Percentiles rank a stretch among this genome's conserved stretches.
Evolutionary conservation across 2,329 filamentous ascomycete species (phyloP).

Genomic region (Colletotrichum plurivorum): DNA sequence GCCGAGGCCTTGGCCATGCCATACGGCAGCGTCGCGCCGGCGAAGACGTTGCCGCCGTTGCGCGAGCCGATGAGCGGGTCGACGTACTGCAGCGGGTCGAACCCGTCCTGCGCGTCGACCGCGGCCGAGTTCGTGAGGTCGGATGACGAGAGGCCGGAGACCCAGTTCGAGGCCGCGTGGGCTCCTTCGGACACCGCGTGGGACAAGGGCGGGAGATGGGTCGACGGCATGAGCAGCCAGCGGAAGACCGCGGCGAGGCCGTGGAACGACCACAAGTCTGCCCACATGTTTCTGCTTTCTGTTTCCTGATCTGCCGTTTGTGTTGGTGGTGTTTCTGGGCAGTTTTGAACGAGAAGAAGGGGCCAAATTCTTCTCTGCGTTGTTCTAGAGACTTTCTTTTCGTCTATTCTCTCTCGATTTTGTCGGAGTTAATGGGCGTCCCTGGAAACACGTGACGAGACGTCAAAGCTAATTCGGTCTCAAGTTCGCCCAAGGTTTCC

Average conservation of each 20-base stretch:
- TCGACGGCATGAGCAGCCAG: conserved; percentile 37
- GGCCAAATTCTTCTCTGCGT: neutral
- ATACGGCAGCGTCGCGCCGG: conserved; percentile 59
- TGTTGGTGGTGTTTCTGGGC: neutral
- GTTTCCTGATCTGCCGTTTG: no score
- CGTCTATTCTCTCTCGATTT: neutral
- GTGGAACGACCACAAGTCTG: conserved; percentile 37
- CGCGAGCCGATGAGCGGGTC: conserved; percentile 58
- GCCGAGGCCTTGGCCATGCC: conserved; percentile 71
- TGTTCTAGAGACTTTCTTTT: neutral
- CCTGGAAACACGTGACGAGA: conserved; percentile 27
- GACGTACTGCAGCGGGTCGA: conserved; percentile 48
- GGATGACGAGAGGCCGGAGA: conserved; percentile 10
- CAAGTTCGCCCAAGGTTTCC: conserved; percentile 28
- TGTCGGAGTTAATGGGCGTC: neutral
- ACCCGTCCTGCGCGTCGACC: conserved; percentile 43
- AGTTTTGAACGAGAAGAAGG: conserved; percentile 3
- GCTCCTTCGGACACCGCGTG: conserved; percentile 25
- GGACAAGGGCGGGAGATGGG: conserved; percentile 28
- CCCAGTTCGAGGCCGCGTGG: conserved; percentile 24
- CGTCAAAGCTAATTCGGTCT: conserved; percentile 37
- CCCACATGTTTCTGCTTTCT: conserved; percentile 28
- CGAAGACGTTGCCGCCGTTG: conserved; percentile 60
- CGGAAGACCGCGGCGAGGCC: conserved; percentile 29
- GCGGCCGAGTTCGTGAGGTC: conserved; percentile 22